Evolutionary conservation across 2,329 filamentous ascomycete genomes (phyloP), one percentile per base, ranked within the genome.

Genomic region (Blastomyces emzantsi): DNA sequence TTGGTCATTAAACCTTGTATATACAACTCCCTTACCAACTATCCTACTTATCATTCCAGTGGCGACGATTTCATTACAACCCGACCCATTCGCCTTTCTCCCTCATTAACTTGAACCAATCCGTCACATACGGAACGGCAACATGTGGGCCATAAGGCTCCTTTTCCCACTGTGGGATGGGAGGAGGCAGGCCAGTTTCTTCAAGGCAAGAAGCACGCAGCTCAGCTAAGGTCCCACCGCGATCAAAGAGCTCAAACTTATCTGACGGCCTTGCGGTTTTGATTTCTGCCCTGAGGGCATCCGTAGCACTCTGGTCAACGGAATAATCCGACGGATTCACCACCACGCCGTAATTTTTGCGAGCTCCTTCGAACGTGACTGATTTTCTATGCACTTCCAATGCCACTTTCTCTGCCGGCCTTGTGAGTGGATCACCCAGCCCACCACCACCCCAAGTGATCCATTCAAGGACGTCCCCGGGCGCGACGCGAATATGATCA

Each of bases 371-470:
- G 1, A 77, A 22, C 0, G 76, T 79, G 19, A 81, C 78, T 25
- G 81, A 73, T 49, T 74, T 74, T 41, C 77, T 75, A 60, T 77
- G 77, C 0, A 80, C 78, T 67, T 82, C 80, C 11, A 76, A 68
- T 1, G 79, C 78, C 11, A 82, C 80, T 51, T 74, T 76, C 33
- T 75, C 70, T 0, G 76, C 72, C 0, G 80, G 77, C 0, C 80
- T 74, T 0, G 74, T 76, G 6, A 81, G 70, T 0, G 79, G 76
- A 68, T 81, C 79, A 41, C 79, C 80, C 15, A 81, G 74, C 1
- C 80, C 79, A 28, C 79, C 80, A 36, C 78, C 80, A 56, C 79
- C 79, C 79, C 79, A 81, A 4, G 80, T 82, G 39, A 80, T 74
- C 77, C 77, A 81, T 70, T 81, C 79, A 5, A 81, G 76, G 1